Conservation (phyloP, 805 yeast species). For the Pichia exigua region DNA sequence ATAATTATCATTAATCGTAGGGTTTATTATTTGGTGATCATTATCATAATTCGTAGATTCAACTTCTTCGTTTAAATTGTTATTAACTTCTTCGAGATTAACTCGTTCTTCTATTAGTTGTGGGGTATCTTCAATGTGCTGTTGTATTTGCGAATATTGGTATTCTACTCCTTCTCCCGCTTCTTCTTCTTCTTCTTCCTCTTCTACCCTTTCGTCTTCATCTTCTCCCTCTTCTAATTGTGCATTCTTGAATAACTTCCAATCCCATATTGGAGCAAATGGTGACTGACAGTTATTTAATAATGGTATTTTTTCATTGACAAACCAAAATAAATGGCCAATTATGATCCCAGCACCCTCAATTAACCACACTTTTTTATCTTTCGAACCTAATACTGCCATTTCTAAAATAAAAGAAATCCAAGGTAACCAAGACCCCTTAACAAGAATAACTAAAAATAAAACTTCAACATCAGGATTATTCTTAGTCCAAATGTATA, state of each 20-base stretch:
- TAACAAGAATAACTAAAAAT: constrained; percentile 34
- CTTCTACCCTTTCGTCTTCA: neutral
- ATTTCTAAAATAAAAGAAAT: constrained; percentile 22
- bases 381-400: constrained; percentile 1
- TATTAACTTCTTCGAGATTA: neutral
- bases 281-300: constrained; percentile 28
- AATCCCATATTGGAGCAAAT: constrained; percentile 37
- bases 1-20: neutral
- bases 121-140: neutral
- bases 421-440: constrained; percentile 39
- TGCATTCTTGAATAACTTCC: constrained; percentile 11
- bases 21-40: neutral
- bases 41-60: neutral
- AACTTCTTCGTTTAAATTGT: neutral
- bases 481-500: constrained; percentile 41
- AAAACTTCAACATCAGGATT: constrained; percentile 34
- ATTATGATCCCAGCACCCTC: constrained; percentile 32
- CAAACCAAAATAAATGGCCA: constrained; percentile 36
- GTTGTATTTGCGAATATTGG: neutral
- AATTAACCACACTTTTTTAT: constrained; percentile 4
- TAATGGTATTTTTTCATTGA: constrained; percentile 36
- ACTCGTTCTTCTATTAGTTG: neutral
- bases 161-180: neutral
- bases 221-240: neutral
- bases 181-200: neutral